Base-by-base conservation (phyloP, 1,284 basidiomycete genomes). In the Cronartium quercuum region DNA sequence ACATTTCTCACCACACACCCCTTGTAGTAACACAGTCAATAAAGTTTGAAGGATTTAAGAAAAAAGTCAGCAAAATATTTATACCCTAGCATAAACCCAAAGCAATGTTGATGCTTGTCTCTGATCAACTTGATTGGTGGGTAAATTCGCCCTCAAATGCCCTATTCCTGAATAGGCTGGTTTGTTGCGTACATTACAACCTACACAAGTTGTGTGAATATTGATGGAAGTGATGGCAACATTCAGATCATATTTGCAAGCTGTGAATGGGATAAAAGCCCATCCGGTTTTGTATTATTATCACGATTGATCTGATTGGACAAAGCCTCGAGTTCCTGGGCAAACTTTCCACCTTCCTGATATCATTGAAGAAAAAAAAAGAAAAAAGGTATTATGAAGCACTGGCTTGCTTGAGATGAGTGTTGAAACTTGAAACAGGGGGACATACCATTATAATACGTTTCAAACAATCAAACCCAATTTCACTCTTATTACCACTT, bases 401-500 rank as follows among this genome's bases (percentile, higher is more conserved):
- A 12, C 47, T 55, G 7, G n/a, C 47, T 55, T 24, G 7, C 24
- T 18, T 18, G 47, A 55, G 24, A 18, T 12, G 10, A 12, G 18
- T 10, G 47, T 7, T 55, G 7, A 55, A 29, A 29, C 29, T 29
- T 29, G 29, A 29, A 29, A 1, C 18, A 40, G 34, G n/a, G n/a
- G 15, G 15, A 74, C 70, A 57, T 29, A 74, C 70, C n/a, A 40
- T 34, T 38, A 74, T 66, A 55, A 74, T 65, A 9, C 62, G 58
- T 65, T 63, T 58, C 12, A 74, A 44, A 42, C 58, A 58, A 29
- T 74, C 70, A 38, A 74, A 66, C 10, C 51, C 55, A 29, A 74
- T 74, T 63, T 74, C 70, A 57, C 70, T 74, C 70, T 66, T 74
- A 6, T 55, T 63, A 7, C 70, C 64, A 15, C 62, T 66, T 74